Evolutionary conservation across 345 rosid species (phyloP), one percentile per base, ranked within the genome.

Genomic region (Linum tenue): DNA sequence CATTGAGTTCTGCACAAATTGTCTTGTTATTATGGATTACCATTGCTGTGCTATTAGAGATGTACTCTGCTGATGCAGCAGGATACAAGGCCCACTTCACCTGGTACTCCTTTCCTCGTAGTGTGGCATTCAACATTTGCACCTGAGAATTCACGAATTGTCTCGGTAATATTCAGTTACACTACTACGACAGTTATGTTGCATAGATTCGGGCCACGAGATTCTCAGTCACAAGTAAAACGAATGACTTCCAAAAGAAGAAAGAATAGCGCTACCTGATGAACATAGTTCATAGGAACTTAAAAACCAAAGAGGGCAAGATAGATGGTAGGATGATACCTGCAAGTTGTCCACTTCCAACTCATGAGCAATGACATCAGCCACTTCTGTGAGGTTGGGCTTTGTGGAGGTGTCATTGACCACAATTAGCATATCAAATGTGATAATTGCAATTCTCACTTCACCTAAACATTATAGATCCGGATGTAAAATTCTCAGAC

Each of bases 121-220:
- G 53, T 4, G 69, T 68, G 59, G 55, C 59, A 60, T 73, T 73
- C 72, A 73, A 60, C 69, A 73, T 40, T 43, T 64, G 72, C 60
- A 73, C 76, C 91, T 88, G 77, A 64, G 70, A 70, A 63, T 50
- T n/a, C 57, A 68, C 66, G 43, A 64, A 57, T 57, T 6, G 11
- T 7, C 64, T 39, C 39, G 68, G 59, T 44, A 3, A 4, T 41
- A 41, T 41, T 41, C 9, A 4, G 9, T 41, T 41, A 41, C 9
- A 41, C 9, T 4, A n/a, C 35, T 12, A 50, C 39, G 43, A 31
- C 38, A 55, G 62, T 22, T 22, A 22, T 22, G 31, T 22, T 22
- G 31, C 31, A 22, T 22, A 22, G 31, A 22, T 22, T 22, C 31
- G 31, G 31, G 31, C 31, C 31, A 22, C 31, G 31, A 22, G 31